Evolutionary conservation across 176 grass and related monocot genomes (phyloP), one percentile per base, ranked within the genome.

Genomic region (Dactylis glomerata): DNA sequence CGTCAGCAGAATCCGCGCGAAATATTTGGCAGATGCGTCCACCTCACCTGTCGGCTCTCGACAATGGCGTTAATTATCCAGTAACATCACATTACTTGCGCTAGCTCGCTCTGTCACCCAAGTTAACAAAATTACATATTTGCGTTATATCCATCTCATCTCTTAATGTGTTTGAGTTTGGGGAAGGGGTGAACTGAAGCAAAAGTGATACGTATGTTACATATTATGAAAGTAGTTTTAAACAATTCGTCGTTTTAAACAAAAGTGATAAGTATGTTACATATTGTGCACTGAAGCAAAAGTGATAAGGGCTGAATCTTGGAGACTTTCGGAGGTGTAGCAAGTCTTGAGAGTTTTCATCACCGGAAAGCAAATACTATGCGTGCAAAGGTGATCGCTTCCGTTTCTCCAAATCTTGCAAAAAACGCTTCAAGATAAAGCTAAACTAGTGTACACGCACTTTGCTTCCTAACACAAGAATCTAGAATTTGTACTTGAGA

Each of bases 401-500:
- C 11, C 28, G 32, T 40, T 40, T 82, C 31, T 70, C 40, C 13
- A 15, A 6, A 33, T 52, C 51, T 8, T 34, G 33, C 61, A 33
- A 33, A 32, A 38, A 42, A 37, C 14, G 26, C 73, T 90, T 82
- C 7, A 13, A 64, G 73, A 20, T 56, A 4, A 80, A 72, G 79
- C 73, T 77, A 78, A 26, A 27, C 2, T 24, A 12, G 15, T 26
- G 72, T 79, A 42, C 63, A 90, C 6, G 44, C 72, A 71, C 40
- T 47, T 86, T 77, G 51, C 63, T 82, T 89, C 62, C 51, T 54
- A 72, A 62, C 50, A 33, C 83, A 81, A 76, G 50, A 62, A 89
- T 64, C 41, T 63, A 31, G 23, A 28, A 59, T 23, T 3, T 42
- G 31, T 6, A 22, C 56, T 80, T 44, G 38, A 44, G 55, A 15